Percentiles rank a stretch among this genome's conserved stretches.
These are phyloP conservation scores for Auriscalpium microsporum DNA, from an alignment of 768 basidiomycete genomes.

Conservation along the genomic window DNA sequence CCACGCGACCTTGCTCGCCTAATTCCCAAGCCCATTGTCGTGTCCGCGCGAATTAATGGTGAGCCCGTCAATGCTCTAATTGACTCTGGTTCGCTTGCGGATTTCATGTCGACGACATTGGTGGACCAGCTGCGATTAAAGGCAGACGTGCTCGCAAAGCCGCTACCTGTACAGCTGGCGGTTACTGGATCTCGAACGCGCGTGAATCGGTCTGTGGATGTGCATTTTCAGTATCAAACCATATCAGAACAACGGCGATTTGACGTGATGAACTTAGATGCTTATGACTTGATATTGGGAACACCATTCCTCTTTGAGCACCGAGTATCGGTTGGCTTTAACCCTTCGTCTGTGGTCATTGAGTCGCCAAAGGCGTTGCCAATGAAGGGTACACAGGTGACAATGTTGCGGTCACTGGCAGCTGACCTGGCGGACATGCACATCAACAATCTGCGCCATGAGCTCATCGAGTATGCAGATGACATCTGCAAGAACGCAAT, in stretches of 20 bases:
- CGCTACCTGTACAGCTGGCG: conserved; percentile 30
- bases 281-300: conserved; percentile 25
- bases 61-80: conserved; percentile 12
- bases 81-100: conserved; percentile 21
- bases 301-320: conserved; percentile 26
- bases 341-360: not conserved
- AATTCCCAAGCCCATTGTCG: conserved; percentile 8
- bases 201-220: conserved; percentile 23
- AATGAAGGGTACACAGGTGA: not conserved
- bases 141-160: conserved; percentile 20
- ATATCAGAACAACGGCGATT: conserved; percentile 22
- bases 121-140: conserved; percentile 22
- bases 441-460: not conserved
- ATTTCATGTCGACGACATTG: conserved; percentile 24
- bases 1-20: not conserved
- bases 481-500: conserved; percentile 13
- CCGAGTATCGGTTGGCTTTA: not conserved
- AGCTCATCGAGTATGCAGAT: conserved; percentile 13
- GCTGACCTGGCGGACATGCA: not conserved
- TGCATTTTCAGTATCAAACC: conserved; percentile 25
- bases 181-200: conserved; percentile 33
- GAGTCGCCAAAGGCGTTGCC: not conserved
- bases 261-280: conserved; percentile 21
- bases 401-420: not conserved
- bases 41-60: conserved; percentile 15